Percentiles rank a stretch among this genome's conserved stretches.
Evolutionary conservation across 805 yeast species (phyloP).

Genomic region (Lipomyces kockii): DNA sequence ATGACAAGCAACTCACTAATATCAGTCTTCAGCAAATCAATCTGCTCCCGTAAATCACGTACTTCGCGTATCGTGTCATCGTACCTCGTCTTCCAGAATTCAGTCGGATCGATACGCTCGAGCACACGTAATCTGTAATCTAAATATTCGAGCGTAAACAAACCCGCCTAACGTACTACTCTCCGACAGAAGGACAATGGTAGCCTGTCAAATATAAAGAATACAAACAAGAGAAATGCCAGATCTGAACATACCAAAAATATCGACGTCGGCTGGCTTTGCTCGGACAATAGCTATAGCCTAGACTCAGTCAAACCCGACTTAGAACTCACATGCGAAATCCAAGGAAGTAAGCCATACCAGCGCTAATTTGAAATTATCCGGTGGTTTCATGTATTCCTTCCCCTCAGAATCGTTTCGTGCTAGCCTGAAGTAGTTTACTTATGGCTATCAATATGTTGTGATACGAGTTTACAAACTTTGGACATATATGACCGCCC

Average conservation of each 20-base stretch:
- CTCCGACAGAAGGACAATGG: too few species aligned
- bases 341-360: background rate
- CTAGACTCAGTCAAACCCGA: background rate
- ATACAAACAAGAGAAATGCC: too few species aligned
- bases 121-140: slow-evolving; percentile 24
- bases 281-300: slow-evolving; percentile 9
- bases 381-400: background rate
- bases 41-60: background rate
- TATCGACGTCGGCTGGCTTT: slow-evolving; percentile 7
- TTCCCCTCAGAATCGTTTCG: background rate
- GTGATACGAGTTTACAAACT: background rate
- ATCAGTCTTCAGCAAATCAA: background rate
- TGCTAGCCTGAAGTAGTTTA: background rate
- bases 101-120: slow-evolving; percentile 19
- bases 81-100: slow-evolving; percentile 25
- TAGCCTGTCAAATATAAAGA: too few species aligned
- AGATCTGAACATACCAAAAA: background rate
- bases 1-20: background rate
- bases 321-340: background rate
- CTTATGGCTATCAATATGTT: background rate
- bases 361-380: background rate
- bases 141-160: background rate
- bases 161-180: too few species aligned
- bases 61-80: slow-evolving; percentile 17
- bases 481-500: too few species aligned